phyloP scores from a whole-genome alignment of 352 stramenopile species.

The Globisporangium paroecandrum region DNA sequence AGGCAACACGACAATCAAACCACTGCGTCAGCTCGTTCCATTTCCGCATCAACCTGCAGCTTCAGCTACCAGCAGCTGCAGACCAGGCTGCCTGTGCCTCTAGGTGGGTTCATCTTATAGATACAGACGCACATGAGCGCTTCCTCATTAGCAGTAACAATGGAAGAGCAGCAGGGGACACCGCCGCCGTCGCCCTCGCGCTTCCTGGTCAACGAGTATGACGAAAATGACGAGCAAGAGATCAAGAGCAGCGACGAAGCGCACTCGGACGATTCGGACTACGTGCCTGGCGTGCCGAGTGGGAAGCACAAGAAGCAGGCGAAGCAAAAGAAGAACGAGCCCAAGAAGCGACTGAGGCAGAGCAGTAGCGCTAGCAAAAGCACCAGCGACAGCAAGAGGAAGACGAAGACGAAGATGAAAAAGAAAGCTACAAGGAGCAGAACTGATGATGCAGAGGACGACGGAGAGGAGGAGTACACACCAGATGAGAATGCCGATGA shows the following conservation, averaged over 20 bases:
- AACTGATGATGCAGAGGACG: background rate
- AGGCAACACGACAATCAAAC: background rate
- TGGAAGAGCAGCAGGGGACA: slow-evolving; percentile 6
- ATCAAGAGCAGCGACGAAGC: slow-evolving; percentile 3
- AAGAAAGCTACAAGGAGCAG: background rate
- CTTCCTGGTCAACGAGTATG: background rate
- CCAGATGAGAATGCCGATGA: background rate
- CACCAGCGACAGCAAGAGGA: slow-evolving; percentile 1
- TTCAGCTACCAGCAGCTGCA: background rate
- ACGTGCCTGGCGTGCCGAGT: slow-evolving; percentile 1
- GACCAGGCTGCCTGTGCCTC: background rate
- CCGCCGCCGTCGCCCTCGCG: slow-evolving; percentile 14
- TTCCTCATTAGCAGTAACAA: background rate
- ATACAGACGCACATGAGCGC: background rate
- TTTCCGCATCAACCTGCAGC: background rate
- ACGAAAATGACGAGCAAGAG: background rate
- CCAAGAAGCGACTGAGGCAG: slow-evolving; percentile 17
- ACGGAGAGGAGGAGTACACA: slow-evolving; percentile 9
- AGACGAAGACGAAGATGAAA: slow-evolving; percentile 8
- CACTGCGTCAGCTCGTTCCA: slow-evolving; percentile 3
- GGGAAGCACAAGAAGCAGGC: slow-evolving; percentile 2
- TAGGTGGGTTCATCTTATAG: background rate
- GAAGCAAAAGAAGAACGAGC: background rate
- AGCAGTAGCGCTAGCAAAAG: slow-evolving; percentile 1
- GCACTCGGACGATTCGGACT: slow-evolving; percentile 15